Conservation (phyloP, 495 filamentous ascomycete species). For the Xylaria nigripes region DNA sequence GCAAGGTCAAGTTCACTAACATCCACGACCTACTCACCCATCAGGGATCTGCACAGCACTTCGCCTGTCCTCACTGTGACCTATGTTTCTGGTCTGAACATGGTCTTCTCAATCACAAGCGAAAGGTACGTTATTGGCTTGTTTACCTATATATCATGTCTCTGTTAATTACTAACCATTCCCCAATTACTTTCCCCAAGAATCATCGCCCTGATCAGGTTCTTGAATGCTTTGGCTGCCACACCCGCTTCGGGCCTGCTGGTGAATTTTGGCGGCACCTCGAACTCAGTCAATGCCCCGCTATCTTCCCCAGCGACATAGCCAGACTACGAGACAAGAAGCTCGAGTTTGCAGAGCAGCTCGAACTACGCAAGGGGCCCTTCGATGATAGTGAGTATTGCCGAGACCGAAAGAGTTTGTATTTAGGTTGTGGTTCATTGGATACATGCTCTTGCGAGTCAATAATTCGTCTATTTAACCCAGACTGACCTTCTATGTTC, state of each 20-base stretch:
- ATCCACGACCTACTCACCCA: constrained; percentile 9
- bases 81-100: constrained; percentile 3
- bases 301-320: constrained; percentile 18
- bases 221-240: constrained; percentile 29
- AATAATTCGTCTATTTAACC: not conserved
- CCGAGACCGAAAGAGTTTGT: not conserved
- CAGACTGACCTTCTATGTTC: not conserved
- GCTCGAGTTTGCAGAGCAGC: constrained; percentile 12
- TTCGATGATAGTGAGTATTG: constrained; percentile 10
- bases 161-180: not conserved
- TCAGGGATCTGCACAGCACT: constrained; percentile 5
- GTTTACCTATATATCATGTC: not conserved
- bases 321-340: constrained; percentile 9
- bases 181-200: constrained; percentile 1
- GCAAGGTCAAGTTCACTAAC: constrained; percentile 7
- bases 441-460: not conserved
- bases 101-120: constrained; percentile 7
- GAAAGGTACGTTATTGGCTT: constrained; percentile 1
- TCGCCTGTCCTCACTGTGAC: constrained; percentile 10
- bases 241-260: constrained; percentile 10
- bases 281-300: constrained; percentile 17
- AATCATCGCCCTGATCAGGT: constrained; percentile 19
- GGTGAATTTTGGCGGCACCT: constrained; percentile 22
- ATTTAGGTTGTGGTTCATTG: too few species aligned
- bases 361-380: not conserved